These are phyloP conservation scores for Fusarium sp. DNA, from an alignment of 2,329 filamentous ascomycete species.

Conservation along the genomic window DNA sequence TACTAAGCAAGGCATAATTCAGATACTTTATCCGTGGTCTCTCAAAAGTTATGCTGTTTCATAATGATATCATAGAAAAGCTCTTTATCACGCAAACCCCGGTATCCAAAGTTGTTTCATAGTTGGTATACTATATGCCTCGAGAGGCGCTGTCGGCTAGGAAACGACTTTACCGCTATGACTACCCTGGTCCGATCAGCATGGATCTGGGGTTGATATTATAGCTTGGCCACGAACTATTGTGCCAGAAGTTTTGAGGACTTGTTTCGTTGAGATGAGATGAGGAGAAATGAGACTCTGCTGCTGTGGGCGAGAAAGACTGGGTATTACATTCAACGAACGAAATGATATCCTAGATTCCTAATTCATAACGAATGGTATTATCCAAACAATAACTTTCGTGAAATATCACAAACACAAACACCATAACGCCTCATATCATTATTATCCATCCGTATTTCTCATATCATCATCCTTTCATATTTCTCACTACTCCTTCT, in stretches of 20 bases:
- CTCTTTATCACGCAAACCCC: not conserved
- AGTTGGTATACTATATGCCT: conserved; percentile 21
- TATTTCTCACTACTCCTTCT: not conserved
- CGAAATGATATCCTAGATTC: conserved; percentile 18
- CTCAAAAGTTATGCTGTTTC: not conserved
- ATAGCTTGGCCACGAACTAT: not conserved
- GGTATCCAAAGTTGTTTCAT: not conserved
- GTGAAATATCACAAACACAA: not conserved
- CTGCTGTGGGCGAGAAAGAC: too few relatives aligned
- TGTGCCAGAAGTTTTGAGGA: conserved; percentile 3
- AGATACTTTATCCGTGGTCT: not conserved
- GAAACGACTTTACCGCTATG: conserved; percentile 29
- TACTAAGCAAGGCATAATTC: not conserved
- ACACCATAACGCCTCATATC: conserved; percentile 19
- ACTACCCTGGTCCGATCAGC: not conserved
- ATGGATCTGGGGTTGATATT: conserved; percentile 10
- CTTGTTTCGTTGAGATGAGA: not conserved
- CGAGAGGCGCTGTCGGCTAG: conserved; percentile 32
- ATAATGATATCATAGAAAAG: not conserved
- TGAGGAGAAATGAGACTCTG: not conserved
- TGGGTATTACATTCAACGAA: conserved; percentile 7
- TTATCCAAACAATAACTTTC: not conserved
- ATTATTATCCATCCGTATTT: not conserved
- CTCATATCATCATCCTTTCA: not conserved
- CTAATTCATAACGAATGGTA: conserved; percentile 22